Percentiles rank a stretch among this genome's conserved stretches.
phyloP scores from a whole-genome alignment of 495 filamentous ascomycete genomes.

The Neurospora sp. region DNA sequence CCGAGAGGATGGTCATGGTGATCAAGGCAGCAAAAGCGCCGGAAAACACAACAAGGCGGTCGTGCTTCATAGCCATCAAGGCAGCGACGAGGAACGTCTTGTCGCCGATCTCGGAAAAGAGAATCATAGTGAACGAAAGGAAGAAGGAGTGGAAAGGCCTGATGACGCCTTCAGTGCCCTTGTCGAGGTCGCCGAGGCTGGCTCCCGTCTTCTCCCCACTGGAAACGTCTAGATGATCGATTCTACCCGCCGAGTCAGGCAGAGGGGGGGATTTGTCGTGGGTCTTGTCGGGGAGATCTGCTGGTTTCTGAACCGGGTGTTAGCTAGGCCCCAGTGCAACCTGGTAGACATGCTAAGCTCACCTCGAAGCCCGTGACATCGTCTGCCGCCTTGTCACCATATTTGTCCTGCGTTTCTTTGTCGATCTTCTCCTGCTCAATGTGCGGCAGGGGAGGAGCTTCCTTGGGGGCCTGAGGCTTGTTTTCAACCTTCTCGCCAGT shows the following conservation, averaged over 20 bases:
- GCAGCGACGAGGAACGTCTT: constrained; percentile 97
- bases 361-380: constrained; percentile 61
- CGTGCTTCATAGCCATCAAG: constrained; percentile 98
- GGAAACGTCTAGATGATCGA: constrained; percentile 57
- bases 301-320: constrained; percentile 56
- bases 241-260: constrained; percentile 49
- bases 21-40: constrained; percentile 87
- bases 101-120: constrained; percentile 95
- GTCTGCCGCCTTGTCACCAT: constrained; percentile 24
- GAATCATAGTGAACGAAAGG: constrained; percentile 92
- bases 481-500: constrained; percentile 57
- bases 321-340: not conserved
- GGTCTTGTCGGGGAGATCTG: constrained; percentile 67
- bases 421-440: constrained; percentile 56
- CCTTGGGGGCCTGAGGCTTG: constrained; percentile 72
- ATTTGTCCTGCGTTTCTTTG: constrained; percentile 31
- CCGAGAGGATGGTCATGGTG: constrained; percentile 93
- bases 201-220: constrained; percentile 31
- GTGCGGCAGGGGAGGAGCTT: constrained; percentile 70
- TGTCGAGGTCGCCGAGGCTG: constrained; percentile 23
- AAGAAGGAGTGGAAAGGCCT: constrained; percentile 85
- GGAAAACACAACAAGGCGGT: constrained; percentile 83
- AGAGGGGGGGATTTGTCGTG: constrained; percentile 70
- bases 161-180: constrained; percentile 53
- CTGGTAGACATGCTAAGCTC: constrained; percentile 4